Evolutionary conservation across 2,329 filamentous ascomycete genomes (phyloP).

Genomic region (Grosmannia penicillata): DNA sequence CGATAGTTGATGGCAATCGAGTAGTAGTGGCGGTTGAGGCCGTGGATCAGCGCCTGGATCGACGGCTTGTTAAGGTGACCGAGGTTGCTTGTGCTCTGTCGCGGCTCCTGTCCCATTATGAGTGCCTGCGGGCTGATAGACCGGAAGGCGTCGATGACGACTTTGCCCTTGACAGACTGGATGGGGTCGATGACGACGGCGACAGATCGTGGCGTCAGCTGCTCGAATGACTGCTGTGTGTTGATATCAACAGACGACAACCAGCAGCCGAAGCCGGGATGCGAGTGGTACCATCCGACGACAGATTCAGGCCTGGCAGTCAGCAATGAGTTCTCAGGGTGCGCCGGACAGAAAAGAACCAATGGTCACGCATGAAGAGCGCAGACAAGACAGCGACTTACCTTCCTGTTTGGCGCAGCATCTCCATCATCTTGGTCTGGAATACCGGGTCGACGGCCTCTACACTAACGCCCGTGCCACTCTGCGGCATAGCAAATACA

Average conservation of each 20-base stretch:
- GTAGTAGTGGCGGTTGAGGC: constrained; percentile 97
- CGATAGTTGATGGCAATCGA: constrained; percentile 97
- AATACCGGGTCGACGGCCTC: constrained; percentile 98
- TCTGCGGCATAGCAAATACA: constrained; percentile 98
- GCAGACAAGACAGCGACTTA: constrained; percentile 28
- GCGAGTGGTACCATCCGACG: constrained; percentile 98
- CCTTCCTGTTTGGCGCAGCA: constrained; percentile 94
- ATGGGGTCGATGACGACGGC: constrained; percentile 97
- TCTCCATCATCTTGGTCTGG: constrained; percentile 99
- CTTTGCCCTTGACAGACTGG: constrained; percentile 98
- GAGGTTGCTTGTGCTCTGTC: constrained; percentile 94
- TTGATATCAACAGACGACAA: constrained; percentile 98
- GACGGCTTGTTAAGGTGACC: constrained; percentile 98
- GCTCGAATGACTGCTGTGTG: constrained; percentile 99
- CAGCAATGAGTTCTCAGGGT: neutral
- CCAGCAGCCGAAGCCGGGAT: constrained; percentile 98
- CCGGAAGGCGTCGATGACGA: constrained; percentile 97
- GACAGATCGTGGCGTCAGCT: constrained; percentile 89
- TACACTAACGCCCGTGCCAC: constrained; percentile 93
- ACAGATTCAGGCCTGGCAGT: constrained; percentile 72
- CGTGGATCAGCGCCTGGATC: constrained; percentile 98
- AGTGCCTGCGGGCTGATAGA: constrained; percentile 95
- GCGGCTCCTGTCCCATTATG: constrained; percentile 94
- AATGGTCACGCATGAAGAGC: no score
- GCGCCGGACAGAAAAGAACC: neutral